Base-by-base conservation (phyloP, 2,329 filamentous ascomycete genomes). In the Rutstroemia sp. region DNA sequence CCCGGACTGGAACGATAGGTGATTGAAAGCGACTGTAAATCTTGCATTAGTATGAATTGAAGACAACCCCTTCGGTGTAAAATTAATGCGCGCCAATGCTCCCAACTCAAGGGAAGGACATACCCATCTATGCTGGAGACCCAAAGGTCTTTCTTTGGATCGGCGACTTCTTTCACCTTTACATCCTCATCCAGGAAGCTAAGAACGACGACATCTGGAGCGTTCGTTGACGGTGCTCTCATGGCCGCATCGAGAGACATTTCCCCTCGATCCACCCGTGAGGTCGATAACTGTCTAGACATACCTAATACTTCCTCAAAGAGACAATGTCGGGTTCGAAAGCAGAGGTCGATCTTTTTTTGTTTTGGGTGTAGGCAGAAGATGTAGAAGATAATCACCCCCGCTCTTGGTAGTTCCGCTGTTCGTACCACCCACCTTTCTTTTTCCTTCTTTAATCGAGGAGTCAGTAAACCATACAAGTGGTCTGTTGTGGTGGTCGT, bases 41-140 rank as follows among this genome's bases (percentile, higher is more conserved):
- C 3, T 42, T 23, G 10, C 34, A 52, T 52, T 25, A 56, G 49
- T 16, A 48, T 21, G 7, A 8, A 27, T 42, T 19, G 23, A 50
- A 14, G 21, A 37, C n/a, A 23, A 41, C 30, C 30, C 3, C 12
- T 34, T 34, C 4, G 9, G 30, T 12, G 30, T 34, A 34, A 12
- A 34, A 34, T 34, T 34, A 34, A 34, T n/a, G 23, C n/a, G 12
- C 38, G 46, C n/a, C 52, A 42, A 23, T 34, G 30, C 30, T 10
- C 30, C 30, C 10, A 34, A 12, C 10, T 34, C 3, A n/a, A 54
- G 21, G 19, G 5, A 16, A 49, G n/a, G 55, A 67, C 72, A 69
- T 65, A 75, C 73, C 75, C 77, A 62, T 79, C 76, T 19, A 71
- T 71, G n/a, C 74, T 77, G 53, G 74, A 74, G 47, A 79, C 63